A percentile compares a stretch with the other conserved stretches of the same genome.
phyloP scores from a whole-genome alignment of 495 filamentous ascomycete species.

The Aspergillus wentii region DNA sequence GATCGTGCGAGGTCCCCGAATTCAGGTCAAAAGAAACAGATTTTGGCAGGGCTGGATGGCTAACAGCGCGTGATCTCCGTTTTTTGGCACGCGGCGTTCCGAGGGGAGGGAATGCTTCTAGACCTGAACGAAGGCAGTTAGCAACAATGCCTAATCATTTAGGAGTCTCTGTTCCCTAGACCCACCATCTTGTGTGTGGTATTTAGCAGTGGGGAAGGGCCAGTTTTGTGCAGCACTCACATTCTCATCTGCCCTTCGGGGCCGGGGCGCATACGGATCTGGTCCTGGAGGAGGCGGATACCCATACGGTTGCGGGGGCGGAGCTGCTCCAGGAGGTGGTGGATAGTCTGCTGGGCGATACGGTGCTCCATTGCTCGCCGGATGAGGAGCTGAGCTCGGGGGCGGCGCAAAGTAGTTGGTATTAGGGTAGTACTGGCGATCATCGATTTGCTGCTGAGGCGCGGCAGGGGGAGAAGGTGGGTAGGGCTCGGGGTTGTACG shows the following conservation, averaged over 20 bases:
- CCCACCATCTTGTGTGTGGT: conserved; percentile 40
- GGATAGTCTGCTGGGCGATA: conserved; percentile 44
- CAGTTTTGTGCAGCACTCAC: conserved; percentile 45
- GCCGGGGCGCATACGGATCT: conserved; percentile 36
- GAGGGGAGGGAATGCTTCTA: conserved; percentile 12
- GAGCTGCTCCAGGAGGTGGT: conserved; percentile 37
- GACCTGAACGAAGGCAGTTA: conserved; percentile 13
- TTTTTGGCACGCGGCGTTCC: conserved; percentile 6
- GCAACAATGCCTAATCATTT: conserved; percentile 3
- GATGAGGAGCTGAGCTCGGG: conserved; percentile 29
- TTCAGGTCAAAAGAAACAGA: conserved; percentile 34
- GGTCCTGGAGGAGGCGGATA: conserved; percentile 37
- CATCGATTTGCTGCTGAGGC: conserved; percentile 12
- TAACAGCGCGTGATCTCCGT: conserved; percentile 14
- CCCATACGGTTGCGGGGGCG: conserved; percentile 37
- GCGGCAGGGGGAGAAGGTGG: conserved; percentile 23
- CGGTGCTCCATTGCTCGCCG: conserved; percentile 20
- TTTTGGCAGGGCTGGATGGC: conserved; percentile 28
- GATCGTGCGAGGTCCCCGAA: conserved; percentile 6
- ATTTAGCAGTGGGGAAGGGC: conserved; percentile 31
- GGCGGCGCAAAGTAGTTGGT: conserved; percentile 40
- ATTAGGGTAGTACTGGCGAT: conserved; percentile 37
- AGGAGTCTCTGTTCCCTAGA: conserved; percentile 22
- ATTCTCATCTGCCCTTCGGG: conserved; percentile 50
- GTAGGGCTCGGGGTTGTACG: conserved; percentile 41